Base-by-base conservation (phyloP, 352 stramenopile genomes). In the Phytophthora hibernalis region DNA sequence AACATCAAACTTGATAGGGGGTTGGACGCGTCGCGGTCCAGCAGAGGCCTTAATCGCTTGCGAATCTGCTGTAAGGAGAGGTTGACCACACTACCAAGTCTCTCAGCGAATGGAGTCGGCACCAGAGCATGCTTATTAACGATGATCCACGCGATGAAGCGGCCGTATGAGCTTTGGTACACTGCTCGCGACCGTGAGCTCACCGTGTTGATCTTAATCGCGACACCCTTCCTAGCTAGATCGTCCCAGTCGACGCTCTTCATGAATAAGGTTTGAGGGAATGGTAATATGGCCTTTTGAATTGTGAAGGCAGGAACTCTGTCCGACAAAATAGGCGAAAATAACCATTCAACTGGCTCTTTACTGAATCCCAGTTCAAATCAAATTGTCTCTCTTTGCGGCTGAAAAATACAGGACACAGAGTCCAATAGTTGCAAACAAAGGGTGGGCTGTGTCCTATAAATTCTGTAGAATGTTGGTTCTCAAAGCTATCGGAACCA, bases 101-200 rank as follows among this genome's bases (percentile, higher is more conserved):
- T 42, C 9, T 42, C 35, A 37, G 31, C 31, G 6, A 37, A 37
- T 10, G 31, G 4, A 37, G 2, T 1, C 12, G 31, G 31, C 31
- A 54, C n/a, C 28, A 53, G 38, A 40, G 42, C 28, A 11, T 37
- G 30, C 40, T 60, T 54, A 15, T 54, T 26, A 2, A 54, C n/a
- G n/a, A 49, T 18, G 10, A 66, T 20, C 43, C 60, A 68, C 10
- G 50, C n/a, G n/a, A 68, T 62, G 33, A 62, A 68, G 11, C 51
- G 42, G 11, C 60, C 8, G 13, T 68, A 62, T 6, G 44, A 62
- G 45, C 47, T 62, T 16, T 52, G 24, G 20, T 65, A 65, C 13
- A 58, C 57, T 24, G 48, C 48, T 16, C 55, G 37, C 6, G 55
- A 63, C 1, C 55, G 13, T 18, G 30, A 13, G 22, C 44, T 55